These are phyloP conservation scores for Hypoxylon sp. DNA, from an alignment of 2,329 filamentous ascomycete genomes.

Conservation along the genomic window DNA sequence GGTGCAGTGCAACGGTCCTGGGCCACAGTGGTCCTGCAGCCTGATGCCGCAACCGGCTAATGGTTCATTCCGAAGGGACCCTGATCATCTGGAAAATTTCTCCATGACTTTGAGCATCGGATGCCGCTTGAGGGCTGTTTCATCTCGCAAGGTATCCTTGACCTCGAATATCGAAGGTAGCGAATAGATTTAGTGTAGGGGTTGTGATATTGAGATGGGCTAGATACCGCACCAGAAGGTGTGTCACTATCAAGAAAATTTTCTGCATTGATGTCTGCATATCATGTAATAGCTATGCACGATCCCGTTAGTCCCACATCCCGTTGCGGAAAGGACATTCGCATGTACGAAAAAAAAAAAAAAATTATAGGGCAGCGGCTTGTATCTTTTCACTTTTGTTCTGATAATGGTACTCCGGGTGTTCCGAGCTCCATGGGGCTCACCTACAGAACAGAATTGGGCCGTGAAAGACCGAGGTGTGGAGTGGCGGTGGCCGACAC, in stretches of 20 bases:
- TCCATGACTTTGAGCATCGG: conserved; percentile 9
- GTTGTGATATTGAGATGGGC: conserved; percentile 8
- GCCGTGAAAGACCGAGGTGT: conserved; percentile 47
- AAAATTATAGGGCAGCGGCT: conserved; percentile 18
- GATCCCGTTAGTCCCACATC: conserved; percentile 19
- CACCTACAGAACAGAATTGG: conserved; percentile 38
- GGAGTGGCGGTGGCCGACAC: conserved; percentile 42
- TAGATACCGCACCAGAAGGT: conserved; percentile 15
- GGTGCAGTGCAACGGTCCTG: conserved; percentile 32
- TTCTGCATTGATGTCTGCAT: conserved; percentile 25
- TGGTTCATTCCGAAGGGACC: conserved; percentile 16
- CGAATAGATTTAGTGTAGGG: conserved; percentile 11
- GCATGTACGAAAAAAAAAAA: conserved; percentile 39
- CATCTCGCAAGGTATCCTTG: conserved; percentile 19
- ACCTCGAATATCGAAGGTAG: neutral
- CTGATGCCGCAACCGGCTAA: conserved; percentile 38
- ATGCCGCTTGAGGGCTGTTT: conserved; percentile 19
- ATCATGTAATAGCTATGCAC: conserved; percentile 28
- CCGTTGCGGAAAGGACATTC: conserved; percentile 29
- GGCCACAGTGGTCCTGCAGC: conserved; percentile 32
- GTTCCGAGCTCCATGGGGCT: conserved; percentile 29
- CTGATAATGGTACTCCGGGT: conserved; percentile 25
- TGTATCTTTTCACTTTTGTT: conserved; percentile 20
- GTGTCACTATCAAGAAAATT: conserved; percentile 36
- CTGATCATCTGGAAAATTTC: conserved; percentile 16